Conservation (phyloP, 176 grass and related monocot genomes). For the Zoysia japonica region DNA sequence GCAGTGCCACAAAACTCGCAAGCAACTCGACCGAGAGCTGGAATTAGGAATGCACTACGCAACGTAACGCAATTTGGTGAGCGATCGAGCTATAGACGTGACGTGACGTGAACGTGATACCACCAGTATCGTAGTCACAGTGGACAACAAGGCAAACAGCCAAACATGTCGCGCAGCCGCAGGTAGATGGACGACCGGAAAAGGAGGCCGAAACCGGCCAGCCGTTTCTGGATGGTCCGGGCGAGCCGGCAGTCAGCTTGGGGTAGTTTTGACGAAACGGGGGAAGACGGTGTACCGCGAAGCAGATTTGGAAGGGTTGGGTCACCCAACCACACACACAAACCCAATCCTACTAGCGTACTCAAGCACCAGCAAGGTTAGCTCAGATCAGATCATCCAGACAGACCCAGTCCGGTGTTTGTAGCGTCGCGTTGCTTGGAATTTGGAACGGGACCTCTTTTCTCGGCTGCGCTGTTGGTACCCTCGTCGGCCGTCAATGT, state of each 20-base stretch:
- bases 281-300: neutral
- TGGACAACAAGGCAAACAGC: neutral
- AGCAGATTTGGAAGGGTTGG: slow-evolving; percentile 20
- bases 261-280: slow-evolving; percentile 32
- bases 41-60: too few relatives aligned
- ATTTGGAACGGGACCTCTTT: neutral
- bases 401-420: neutral
- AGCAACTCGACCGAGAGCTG: neutral
- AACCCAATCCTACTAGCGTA: neutral
- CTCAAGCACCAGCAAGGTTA: too few relatives aligned
- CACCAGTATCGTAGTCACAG: neutral
- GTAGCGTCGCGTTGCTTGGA: neutral
- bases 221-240: neutral
- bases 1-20: neutral
- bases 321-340: slow-evolving; percentile 20
- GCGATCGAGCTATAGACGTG: neutral
- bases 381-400: too few relatives aligned
- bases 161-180: neutral
- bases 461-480: neutral
- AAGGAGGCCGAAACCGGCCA: slow-evolving; percentile 6
- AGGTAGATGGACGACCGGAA: neutral
- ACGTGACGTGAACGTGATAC: neutral
- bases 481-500: neutral
- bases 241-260: neutral
- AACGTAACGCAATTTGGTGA: neutral